phyloP scores from a whole-genome alignment of 2,329 filamentous ascomycete genomes.

The Basipetospora chlamydospora region DNA sequence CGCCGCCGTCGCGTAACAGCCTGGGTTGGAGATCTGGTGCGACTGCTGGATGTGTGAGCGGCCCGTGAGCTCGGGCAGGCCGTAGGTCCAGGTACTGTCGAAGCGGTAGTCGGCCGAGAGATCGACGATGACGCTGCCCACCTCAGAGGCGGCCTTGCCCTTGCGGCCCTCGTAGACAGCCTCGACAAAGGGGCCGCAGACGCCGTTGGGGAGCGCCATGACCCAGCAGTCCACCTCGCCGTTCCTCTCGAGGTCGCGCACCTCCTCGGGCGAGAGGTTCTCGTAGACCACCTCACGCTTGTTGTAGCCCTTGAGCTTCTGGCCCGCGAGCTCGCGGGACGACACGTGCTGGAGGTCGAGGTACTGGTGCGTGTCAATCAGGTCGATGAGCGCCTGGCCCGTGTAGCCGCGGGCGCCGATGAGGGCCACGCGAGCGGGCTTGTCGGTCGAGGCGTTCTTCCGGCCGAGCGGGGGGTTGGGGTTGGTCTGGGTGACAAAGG shows the following conservation, averaged over 20 bases:
- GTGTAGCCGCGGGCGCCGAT: conserved; percentile 92
- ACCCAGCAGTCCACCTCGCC: conserved; percentile 92
- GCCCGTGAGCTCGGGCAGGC: conserved; percentile 71
- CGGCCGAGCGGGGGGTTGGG: conserved; percentile 81
- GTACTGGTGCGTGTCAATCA: conserved; percentile 76
- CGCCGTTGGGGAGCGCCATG: conserved; percentile 89
- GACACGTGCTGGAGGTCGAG: conserved; percentile 87
- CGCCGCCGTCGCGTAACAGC: conserved; percentile 88
- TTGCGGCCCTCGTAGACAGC: conserved; percentile 58
- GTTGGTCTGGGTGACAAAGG: conserved; percentile 49
- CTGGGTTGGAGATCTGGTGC: conserved; percentile 78
- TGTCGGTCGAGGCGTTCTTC: conserved; percentile 73
- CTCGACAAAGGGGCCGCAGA: conserved; percentile 87
- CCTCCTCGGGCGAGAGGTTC: conserved; percentile 75
- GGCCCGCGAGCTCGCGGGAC: conserved; percentile 78
- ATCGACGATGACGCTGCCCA: conserved; percentile 75
- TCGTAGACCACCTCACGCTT: conserved; percentile 90
- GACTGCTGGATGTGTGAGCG: conserved; percentile 63
- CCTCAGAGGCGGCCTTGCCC: conserved; percentile 20
- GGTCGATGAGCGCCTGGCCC: conserved; percentile 74
- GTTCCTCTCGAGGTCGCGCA: conserved; percentile 68
- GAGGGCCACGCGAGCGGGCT: conserved; percentile 66
- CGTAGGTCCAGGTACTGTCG: conserved; percentile 73
- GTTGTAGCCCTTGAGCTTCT: conserved; percentile 76
- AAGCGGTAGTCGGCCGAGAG: conserved; percentile 96